Conservation (phyloP, 495 filamentous ascomycete genomes). For the Trichoderma gamsii region DNA sequence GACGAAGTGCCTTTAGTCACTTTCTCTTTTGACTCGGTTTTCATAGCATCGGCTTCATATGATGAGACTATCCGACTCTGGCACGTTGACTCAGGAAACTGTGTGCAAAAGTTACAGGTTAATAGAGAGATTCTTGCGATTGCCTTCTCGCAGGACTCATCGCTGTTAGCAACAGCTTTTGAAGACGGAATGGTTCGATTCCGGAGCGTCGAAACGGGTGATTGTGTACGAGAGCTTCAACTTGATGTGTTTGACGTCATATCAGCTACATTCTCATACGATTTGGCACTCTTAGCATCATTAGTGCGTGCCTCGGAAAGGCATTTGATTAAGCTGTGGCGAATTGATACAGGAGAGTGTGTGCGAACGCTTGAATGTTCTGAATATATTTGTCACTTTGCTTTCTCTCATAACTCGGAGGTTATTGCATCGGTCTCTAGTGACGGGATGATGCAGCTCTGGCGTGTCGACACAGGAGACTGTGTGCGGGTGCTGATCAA, state of each 20-base stretch:
- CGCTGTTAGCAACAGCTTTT: too few relatives aligned
- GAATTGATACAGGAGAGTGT: neutral
- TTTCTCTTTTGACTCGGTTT: slow-evolving; percentile 16
- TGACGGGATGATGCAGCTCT: neutral
- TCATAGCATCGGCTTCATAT: slow-evolving; percentile 19
- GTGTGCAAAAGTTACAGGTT: too few relatives aligned
- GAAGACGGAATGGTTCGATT: too few relatives aligned
- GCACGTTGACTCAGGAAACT: too few relatives aligned
- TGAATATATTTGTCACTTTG: neutral
- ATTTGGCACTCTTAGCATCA: neutral
- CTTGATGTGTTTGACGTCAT: neutral
- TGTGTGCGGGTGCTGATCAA: neutral
- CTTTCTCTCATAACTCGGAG: neutral
- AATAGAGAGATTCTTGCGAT: too few relatives aligned
- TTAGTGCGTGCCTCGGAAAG: too few relatives aligned
- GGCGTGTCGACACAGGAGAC: neutral
- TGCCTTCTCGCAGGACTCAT: too few relatives aligned
- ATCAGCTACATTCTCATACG: neutral
- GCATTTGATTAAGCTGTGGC: too few relatives aligned
- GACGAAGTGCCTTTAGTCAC: slow-evolving; percentile 8
- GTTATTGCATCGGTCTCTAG: neutral
- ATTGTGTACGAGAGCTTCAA: neutral
- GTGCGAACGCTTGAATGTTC: neutral
- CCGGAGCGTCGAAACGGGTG: neutral
- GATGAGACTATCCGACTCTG: neutral